These are phyloP conservation scores for Pseudopyricularia cyperi DNA, from an alignment of 2,329 filamentous ascomycete genomes.

Conservation along the genomic window DNA sequence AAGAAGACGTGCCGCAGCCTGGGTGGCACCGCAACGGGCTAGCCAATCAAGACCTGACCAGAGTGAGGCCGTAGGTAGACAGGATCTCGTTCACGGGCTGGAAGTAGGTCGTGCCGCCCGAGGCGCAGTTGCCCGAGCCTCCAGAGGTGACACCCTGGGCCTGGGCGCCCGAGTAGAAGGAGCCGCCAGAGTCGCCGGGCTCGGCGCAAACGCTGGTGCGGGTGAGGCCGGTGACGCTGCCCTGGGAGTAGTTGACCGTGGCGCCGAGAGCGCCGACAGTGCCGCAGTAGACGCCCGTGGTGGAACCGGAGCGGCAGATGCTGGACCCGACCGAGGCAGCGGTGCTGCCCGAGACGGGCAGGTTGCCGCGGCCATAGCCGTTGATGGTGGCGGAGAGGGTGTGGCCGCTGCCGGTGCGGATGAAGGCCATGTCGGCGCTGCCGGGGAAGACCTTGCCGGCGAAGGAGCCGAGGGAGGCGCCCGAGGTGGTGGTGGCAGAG, in stretches of 20 bases:
- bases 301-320: background rate
- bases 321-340: background rate
- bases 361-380: background rate
- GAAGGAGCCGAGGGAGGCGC: background rate
- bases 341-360: background rate
- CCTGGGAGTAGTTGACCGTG: conserved; percentile 22
- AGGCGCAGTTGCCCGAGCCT: background rate
- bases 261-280: conserved; percentile 23
- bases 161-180: background rate
- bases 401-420: background rate
- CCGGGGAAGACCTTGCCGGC: background rate
- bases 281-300: conserved; percentile 1
- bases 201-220: background rate
- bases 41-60: background rate
- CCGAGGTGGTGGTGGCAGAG: background rate
- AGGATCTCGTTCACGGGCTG: background rate
- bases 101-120: background rate
- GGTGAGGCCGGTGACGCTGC: background rate
- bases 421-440: background rate
- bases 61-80: background rate
- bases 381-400: background rate
- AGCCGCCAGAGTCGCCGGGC: background rate
- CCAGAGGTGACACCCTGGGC: background rate
- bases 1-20: background rate
- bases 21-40: background rate